Conservation (phyloP, 2,329 filamentous ascomycete genomes). For the Clarireedia monteithiana region DNA sequence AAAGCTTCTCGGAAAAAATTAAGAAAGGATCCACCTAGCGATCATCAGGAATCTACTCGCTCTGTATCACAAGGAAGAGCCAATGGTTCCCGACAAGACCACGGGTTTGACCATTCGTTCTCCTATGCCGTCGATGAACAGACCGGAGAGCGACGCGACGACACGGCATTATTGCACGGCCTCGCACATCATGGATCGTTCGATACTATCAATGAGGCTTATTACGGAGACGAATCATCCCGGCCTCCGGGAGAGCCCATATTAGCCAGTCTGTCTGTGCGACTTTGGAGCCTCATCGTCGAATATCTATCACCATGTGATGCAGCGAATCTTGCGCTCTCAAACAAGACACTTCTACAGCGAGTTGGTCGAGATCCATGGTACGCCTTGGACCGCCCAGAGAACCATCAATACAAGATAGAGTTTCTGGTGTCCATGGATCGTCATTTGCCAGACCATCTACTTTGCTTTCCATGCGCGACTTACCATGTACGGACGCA, state of each 20-base stretch:
- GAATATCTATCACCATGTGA: conserved; percentile 37
- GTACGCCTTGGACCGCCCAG: conserved; percentile 32
- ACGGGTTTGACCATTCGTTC: not conserved
- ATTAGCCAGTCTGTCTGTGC: conserved; percentile 37
- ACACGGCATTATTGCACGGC: conserved; percentile 27
- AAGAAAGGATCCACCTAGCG: conserved; percentile 2
- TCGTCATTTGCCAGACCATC: conserved; percentile 42
- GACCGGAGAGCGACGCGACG: conserved; percentile 27
- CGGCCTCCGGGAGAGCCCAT: conserved; percentile 32
- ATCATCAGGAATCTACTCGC: not conserved
- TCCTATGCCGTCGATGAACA: conserved; percentile 19
- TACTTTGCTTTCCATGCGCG: conserved; percentile 51
- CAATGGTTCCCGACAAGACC: not conserved
- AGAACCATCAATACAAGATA: conserved; percentile 38
- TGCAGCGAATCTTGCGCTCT: conserved; percentile 40
- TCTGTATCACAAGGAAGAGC: not conserved
- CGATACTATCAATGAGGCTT: conserved; percentile 16
- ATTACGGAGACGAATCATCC: conserved; percentile 8
- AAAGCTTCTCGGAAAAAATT: conserved; percentile 4
- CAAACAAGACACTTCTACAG: conserved; percentile 38
- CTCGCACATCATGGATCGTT: conserved; percentile 25
- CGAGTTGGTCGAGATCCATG: conserved; percentile 36
- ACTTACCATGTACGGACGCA: conserved; percentile 46
- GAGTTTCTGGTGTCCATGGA: conserved; percentile 46
- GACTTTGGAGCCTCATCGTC: conserved; percentile 39